These are phyloP conservation scores for Quercus lobata DNA, from an alignment of 331 rosid species.

Conservation along the genomic window DNA sequence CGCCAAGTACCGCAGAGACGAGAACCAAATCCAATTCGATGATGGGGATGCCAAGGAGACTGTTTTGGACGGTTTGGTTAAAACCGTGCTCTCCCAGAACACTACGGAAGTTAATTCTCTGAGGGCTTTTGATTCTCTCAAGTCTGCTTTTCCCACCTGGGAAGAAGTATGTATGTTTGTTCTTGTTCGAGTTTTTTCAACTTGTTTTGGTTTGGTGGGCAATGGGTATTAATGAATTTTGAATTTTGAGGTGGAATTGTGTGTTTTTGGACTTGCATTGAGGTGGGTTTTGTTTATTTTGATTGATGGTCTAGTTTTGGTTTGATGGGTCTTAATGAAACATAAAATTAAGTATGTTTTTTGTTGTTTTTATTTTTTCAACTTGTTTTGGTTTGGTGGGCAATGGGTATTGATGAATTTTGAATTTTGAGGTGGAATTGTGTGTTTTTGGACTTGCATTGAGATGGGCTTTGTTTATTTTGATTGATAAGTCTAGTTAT, in stretches of 20 bases:
- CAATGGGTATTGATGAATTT: neutral
- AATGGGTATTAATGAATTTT: neutral
- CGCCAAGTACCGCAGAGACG: slow-evolving; percentile 57
- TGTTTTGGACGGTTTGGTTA: slow-evolving; percentile 82
- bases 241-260: neutral
- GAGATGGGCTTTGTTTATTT: neutral
- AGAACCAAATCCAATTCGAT: slow-evolving; percentile 10
- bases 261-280: neutral
- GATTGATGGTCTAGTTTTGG: neutral
- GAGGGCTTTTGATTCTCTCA: slow-evolving; percentile 75
- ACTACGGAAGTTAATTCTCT: slow-evolving; percentile 67
- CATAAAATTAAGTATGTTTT: slow-evolving; percentile 31
- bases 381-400: neutral
- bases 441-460: neutral
- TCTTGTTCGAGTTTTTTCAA: neutral
- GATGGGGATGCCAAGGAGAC: slow-evolving; percentile 34
- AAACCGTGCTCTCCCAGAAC: slow-evolving; percentile 82
- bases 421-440: neutral
- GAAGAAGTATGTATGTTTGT: slow-evolving; percentile 42
- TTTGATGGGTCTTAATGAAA: neutral
- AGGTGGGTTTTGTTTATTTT: neutral
- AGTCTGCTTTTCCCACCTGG: slow-evolving; percentile 67
- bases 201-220: neutral
- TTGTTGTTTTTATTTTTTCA: neutral
- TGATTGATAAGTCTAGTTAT: neutral